Evolutionary conservation across 768 basidiomycete genomes (phyloP), one percentile per base, ranked within the genome.

Genomic region (Tulasnella sp.): DNA sequence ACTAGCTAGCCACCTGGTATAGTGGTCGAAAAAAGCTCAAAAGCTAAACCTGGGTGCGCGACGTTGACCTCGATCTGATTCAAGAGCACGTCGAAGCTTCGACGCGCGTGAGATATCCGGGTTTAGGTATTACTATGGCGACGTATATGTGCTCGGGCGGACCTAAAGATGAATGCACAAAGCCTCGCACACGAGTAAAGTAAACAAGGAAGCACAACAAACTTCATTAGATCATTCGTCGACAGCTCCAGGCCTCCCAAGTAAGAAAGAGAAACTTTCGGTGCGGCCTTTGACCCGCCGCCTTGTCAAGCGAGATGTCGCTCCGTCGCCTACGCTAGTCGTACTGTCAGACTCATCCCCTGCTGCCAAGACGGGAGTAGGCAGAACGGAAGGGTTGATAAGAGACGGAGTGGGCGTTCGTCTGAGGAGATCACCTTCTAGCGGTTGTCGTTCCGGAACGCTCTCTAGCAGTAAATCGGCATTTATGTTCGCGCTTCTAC

Each of bases 231-330:
- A 49, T 64, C 37, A 64, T 64, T 52, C 54, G 31, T 64, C 54
- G 73, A 54, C 42, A 25, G 37, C 73, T 25, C 54, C 75, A 69
- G 75, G 75, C 39, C 39, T 68, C 25, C 75, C 75, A 38, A 76
- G 68, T 40, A 76, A 70, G 29, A 76, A 76, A 34, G 75, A 76
- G 67, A 76, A 76, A 31, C 75, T 76, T 29, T 76, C 75, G 58
- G 25, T 70, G 25, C 75, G 37, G 9, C 40, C 34, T 38, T 40
- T 52, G 19, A 14, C 72, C 17, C 42, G 38, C 40, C 67, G 36
- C 75, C 37, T 37, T 70, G 14, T n/a, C 67, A 40, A 76, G 2
- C 67, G 58, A 36, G 36, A 5, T 14, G 52, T 37, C 19, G 52
- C 17, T 25, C 38, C 49, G 19, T 74, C 45, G 14, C 58, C 38